Evolutionary conservation across 495 filamentous ascomycete genomes (phyloP), one percentile per base, ranked within the genome.

Genomic region (Bacidia gigantensis): DNA sequence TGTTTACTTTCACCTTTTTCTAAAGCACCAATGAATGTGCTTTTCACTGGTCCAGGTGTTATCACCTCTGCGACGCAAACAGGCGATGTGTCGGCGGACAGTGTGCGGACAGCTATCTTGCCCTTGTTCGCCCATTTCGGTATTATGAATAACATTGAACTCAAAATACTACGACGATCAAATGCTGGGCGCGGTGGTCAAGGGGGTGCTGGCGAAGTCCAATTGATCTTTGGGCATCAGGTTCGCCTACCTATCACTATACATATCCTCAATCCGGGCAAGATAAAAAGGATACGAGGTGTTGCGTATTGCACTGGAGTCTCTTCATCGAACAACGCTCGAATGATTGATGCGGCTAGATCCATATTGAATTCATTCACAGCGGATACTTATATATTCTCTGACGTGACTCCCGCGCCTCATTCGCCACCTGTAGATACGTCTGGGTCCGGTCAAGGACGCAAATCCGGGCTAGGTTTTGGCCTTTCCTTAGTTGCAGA

Each of bases 251-350:
- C 93, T 12, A 95, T 92, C 71, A 97, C 93, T 42, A 72, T 99
- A 63, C 92, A 99, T 64, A 55, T 81, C 42, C 75, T 97, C 60
- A 88, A 90, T 61, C 75, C 88, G 0, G 92, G 92, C 2, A 70
- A 87, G 49, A 84, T 99, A 53, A 92, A 90, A 72, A 75, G 80
- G 58, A 81, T 99, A 49, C 78, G 93, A 50, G 92, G 92, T 45
- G 89, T 97, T 1, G 90, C 90, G 20, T 96, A 96, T 66, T 83
- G 84, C 23, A 86, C 85, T 2, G 92, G 92, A 23, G 87, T 96
- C 1, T 81, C 83, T 9, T 90, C 81, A 0, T 86, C 84, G 43
- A 95, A 95, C 57, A 99, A 97, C 65, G 84, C 86, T 46, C 76
- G 92, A 48, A 92, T 94, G 87, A 99, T 97, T 66, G 86, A 92